Evolutionary conservation across 192 early-diverging fungal genomes (phyloP), one percentile per base, ranked within the genome.

Genomic region (Backusella circina): DNA sequence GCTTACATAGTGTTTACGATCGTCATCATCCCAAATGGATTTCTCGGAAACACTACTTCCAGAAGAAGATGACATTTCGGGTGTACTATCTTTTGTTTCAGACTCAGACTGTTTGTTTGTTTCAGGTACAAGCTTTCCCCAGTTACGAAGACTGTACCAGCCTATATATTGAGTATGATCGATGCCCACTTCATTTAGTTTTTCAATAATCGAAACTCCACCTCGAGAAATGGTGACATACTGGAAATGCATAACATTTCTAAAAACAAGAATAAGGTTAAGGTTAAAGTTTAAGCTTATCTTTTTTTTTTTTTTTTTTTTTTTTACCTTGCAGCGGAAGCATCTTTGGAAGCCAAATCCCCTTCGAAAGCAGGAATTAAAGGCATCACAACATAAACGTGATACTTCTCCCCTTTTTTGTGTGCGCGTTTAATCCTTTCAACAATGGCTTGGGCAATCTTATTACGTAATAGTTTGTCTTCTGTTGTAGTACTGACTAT

Each of bases 311-410:
- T 51, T 61, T 57, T 10, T 61, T 61, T 12, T 12, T 30, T 31
- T 44, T 8, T 0, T 32, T 70, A 88, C 50, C 77, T 78, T 23
- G 77, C 84, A 35, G 91, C 91, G 9, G 91, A 91, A 1, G 94
- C 89, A 21, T 92, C 93, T 6, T 80, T 85, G 2, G 91, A 90
- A 65, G 84, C 86, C 50, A 96, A 86, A 77, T 95, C 94, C 26
- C 92, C 94, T 71, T 92, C 90, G 57, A 96, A 96, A 3, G 91
- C 94, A n/a, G 95, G 95, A 80, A 93, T 90, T 33, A 95, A 82
- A n/a, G 95, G 95, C 75, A 96, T 95, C 23, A 94, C 70, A 35
- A 96, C 86, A 54, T 93, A 92, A 36, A 92, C 88, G 5, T 87
- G 85, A 86, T 94, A 95, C 51, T 88, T 90, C 36, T 91, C 86